Conservation (phyloP, 257 asterid genomes). For the Solanum chiquidenum region DNA sequence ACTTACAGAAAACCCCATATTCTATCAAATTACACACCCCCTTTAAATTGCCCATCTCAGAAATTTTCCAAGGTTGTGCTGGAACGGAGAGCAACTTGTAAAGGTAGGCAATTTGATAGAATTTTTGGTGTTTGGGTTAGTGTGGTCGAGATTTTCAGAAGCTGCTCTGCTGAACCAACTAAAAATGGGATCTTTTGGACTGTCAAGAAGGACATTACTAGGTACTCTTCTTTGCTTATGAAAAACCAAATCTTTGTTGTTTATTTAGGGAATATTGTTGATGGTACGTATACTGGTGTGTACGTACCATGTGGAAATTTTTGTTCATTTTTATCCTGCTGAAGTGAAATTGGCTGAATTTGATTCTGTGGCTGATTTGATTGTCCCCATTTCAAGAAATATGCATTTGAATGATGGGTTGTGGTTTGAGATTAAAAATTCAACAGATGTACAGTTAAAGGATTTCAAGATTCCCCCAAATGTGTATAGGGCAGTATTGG, state of each 20-base stretch:
- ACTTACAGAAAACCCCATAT: slow-evolving; percentile 48
- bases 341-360: background rate
- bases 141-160: slow-evolving; percentile 68
- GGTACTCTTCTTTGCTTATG: slow-evolving; percentile 50
- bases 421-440: slow-evolving; percentile 60
- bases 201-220: slow-evolving; percentile 60
- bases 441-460: slow-evolving; percentile 29
- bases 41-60: slow-evolving; percentile 30
- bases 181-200: slow-evolving; percentile 46
- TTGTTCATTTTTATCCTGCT: slow-evolving; percentile 51
- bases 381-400: slow-evolving; percentile 57
- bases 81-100: slow-evolving; percentile 61
- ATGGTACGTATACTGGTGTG: slow-evolving; percentile 42
- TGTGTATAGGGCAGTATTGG: slow-evolving; percentile 53
- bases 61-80: slow-evolving; percentile 40
- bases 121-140: slow-evolving; percentile 77
- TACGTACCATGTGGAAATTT: slow-evolving; percentile 63
- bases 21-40: slow-evolving; percentile 37
- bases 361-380: slow-evolving; percentile 49
- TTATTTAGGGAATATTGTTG: slow-evolving; percentile 54
- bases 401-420: slow-evolving; percentile 58
- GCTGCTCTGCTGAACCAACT: slow-evolving; percentile 74
- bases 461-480: slow-evolving; percentile 42
- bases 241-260: slow-evolving; percentile 43
- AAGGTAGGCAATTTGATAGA: slow-evolving; percentile 67